phyloP scores from a whole-genome alignment of 345 rosid species.

The Melaleuca quinquenervia region DNA sequence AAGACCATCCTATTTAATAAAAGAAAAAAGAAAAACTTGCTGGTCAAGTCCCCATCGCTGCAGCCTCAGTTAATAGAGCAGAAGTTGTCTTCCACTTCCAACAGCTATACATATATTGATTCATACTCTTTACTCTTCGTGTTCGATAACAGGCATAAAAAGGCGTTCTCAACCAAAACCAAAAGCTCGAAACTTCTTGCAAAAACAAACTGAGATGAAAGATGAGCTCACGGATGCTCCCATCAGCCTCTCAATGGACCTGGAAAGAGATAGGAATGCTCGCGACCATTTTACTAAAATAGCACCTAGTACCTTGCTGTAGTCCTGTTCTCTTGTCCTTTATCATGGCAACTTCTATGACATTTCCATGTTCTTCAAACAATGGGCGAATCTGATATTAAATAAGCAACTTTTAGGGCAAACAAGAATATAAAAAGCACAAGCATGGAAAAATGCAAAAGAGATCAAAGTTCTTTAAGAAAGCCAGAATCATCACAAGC shows the following conservation, averaged over 20 bases:
- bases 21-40: constrained; percentile 1
- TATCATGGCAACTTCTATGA: constrained; percentile 89
- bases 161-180: constrained; percentile 42
- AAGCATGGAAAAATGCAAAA: background rate
- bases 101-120: constrained; percentile 32
- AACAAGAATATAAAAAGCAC: background rate
- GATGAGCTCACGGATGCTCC: constrained; percentile 83
- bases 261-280: constrained; percentile 48
- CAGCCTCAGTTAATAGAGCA: constrained; percentile 39
- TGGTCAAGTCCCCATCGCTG: constrained; percentile 33
- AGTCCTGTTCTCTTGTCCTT: constrained; percentile 95
- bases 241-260: constrained; percentile 89
- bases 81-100: constrained; percentile 34
- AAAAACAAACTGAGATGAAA: constrained; percentile 58
- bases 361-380: constrained; percentile 84
- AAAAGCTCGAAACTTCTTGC: constrained; percentile 61
- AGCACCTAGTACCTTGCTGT: constrained; percentile 68
- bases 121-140: constrained; percentile 46
- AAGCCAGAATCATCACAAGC: background rate
- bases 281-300: constrained; percentile 26
- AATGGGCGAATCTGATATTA: constrained; percentile 62
- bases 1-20: constrained; percentile 25
- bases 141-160: constrained; percentile 29
- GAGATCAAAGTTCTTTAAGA: background rate
- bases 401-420: background rate